Conservation (phyloP, 1,139 yeast genomes). For the Pichia sp. region DNA sequence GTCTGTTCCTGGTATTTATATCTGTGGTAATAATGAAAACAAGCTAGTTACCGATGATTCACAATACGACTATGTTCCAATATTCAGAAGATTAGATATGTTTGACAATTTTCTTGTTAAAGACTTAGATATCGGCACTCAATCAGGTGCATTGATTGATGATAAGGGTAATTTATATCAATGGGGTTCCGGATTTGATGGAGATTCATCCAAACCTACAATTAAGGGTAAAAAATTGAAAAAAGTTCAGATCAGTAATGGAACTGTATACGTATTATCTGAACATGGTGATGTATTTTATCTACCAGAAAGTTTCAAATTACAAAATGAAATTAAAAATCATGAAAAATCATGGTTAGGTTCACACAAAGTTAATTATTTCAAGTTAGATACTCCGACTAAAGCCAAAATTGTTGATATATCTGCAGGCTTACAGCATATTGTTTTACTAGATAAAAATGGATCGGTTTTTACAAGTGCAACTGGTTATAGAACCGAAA, state of each 20-base stretch:
- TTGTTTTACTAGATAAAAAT: slow-evolving; percentile 52
- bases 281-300: slow-evolving; percentile 47
- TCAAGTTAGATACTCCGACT: slow-evolving; percentile 17
- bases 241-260: slow-evolving; percentile 45
- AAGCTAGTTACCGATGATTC: slow-evolving; percentile 35
- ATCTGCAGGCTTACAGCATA: slow-evolving; percentile 57
- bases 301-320: slow-evolving; percentile 36
- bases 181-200: slow-evolving; percentile 44
- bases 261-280: slow-evolving; percentile 52
- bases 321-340: slow-evolving; percentile 17
- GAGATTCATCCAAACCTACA: slow-evolving; percentile 30
- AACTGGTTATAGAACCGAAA: slow-evolving; percentile 35
- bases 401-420: slow-evolving; percentile 38
- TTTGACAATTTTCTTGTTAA: slow-evolving; percentile 58
- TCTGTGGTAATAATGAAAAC: slow-evolving; percentile 43
- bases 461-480: slow-evolving; percentile 63
- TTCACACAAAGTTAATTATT: slow-evolving; percentile 11
- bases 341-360: slow-evolving; percentile 19
- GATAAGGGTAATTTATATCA: slow-evolving; percentile 69
- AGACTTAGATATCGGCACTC: slow-evolving; percentile 49
- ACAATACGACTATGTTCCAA: slow-evolving; percentile 42
- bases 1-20: slow-evolving; percentile 44
- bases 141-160: slow-evolving; percentile 56
- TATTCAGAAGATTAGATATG: slow-evolving; percentile 42
- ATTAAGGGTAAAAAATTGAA: slow-evolving; percentile 40